A percentile compares a stretch with the other conserved stretches of the same genome.
Conservation (phyloP, 2,329 filamentous ascomycete genomes). For the Claviceps monticola region DNA sequence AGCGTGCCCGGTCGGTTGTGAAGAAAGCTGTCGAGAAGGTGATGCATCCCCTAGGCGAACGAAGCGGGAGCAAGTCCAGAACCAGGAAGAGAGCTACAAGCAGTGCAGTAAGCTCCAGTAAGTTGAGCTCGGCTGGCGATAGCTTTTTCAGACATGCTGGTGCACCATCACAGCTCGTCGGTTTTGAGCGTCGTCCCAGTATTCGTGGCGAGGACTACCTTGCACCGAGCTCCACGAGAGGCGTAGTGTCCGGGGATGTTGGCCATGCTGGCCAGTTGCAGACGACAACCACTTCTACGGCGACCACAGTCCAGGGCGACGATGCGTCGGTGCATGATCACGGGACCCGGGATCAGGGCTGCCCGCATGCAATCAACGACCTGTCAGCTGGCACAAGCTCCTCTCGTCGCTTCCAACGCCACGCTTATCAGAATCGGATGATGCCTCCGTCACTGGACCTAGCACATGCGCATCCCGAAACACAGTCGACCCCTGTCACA, state of each 20-base stretch:
- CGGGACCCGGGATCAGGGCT: neutral
- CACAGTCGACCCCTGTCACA: slow-evolving; percentile 20
- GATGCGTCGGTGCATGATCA: slow-evolving; percentile 21
- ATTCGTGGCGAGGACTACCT: slow-evolving; percentile 43
- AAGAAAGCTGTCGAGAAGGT: slow-evolving; percentile 53
- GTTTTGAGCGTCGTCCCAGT: slow-evolving; percentile 39
- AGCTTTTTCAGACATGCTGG: slow-evolving; percentile 29
- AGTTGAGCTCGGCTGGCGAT: slow-evolving; percentile 37
- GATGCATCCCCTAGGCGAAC: slow-evolving; percentile 45
- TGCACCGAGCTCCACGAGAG: slow-evolving; percentile 19
- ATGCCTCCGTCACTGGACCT: slow-evolving; percentile 31
- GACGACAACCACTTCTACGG: slow-evolving; percentile 11
- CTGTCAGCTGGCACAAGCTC: slow-evolving; percentile 6
- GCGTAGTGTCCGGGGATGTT: slow-evolving; percentile 15
- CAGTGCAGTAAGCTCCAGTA: slow-evolving; percentile 39
- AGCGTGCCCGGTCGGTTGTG: slow-evolving; percentile 68
- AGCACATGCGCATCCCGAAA: slow-evolving; percentile 11
- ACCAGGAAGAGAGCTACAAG: slow-evolving; percentile 37
- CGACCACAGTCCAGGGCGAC: slow-evolving; percentile 13
- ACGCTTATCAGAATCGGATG: slow-evolving; percentile 29
- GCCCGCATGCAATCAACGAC: slow-evolving; percentile 8
- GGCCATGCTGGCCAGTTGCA: slow-evolving; percentile 14
- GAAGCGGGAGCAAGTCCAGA: slow-evolving; percentile 39
- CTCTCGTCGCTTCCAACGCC: slow-evolving; percentile 21
- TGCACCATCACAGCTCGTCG: slow-evolving; percentile 39